A percentile compares a stretch with the other conserved stretches of the same genome.
phyloP scores from a whole-genome alignment of 2,329 filamentous ascomycete species.

The Pezicula rhizophila region DNA sequence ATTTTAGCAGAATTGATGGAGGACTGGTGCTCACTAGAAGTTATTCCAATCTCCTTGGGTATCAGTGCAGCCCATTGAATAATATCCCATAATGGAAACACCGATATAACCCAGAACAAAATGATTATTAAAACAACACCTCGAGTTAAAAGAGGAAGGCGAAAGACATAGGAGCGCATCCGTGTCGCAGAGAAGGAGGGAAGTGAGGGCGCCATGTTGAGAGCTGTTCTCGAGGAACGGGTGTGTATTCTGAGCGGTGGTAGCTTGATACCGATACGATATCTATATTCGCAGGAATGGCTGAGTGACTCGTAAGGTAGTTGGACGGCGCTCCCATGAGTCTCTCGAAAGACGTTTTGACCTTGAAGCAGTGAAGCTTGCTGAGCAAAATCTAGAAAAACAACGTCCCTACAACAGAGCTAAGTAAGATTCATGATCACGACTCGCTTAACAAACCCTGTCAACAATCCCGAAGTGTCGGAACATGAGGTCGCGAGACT shows the following conservation, averaged over 20 bases:
- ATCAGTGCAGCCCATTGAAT: slow-evolving; percentile 72
- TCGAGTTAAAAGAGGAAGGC: slow-evolving; percentile 84
- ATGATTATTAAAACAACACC: slow-evolving; percentile 60
- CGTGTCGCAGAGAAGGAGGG: slow-evolving; percentile 62
- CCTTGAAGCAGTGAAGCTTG: too few species aligned
- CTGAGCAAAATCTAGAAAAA: too few species aligned
- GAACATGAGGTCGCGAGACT: too few species aligned
- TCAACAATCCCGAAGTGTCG: too few species aligned
- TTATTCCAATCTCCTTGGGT: slow-evolving; percentile 67
- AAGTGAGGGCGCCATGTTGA: slow-evolving; percentile 23
- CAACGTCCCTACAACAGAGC: too few species aligned
- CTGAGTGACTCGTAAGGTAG: too few species aligned
- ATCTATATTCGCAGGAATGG: too few species aligned
- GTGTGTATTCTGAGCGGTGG: background rate
- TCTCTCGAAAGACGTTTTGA: too few species aligned
- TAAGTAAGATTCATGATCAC: too few species aligned
- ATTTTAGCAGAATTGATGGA: slow-evolving; percentile 1
- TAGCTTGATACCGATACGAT: background rate
- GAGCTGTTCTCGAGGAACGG: background rate
- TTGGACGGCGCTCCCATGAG: too few species aligned
- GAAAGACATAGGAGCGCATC: slow-evolving; percentile 73
- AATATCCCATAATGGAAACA: slow-evolving; percentile 67
- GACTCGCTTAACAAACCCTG: too few species aligned
- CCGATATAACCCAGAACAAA: slow-evolving; percentile 60
- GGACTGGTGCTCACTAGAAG: slow-evolving; percentile 54